phyloP scores from a whole-genome alignment of 495 filamentous ascomycete species.

The Zalerion maritima region DNA sequence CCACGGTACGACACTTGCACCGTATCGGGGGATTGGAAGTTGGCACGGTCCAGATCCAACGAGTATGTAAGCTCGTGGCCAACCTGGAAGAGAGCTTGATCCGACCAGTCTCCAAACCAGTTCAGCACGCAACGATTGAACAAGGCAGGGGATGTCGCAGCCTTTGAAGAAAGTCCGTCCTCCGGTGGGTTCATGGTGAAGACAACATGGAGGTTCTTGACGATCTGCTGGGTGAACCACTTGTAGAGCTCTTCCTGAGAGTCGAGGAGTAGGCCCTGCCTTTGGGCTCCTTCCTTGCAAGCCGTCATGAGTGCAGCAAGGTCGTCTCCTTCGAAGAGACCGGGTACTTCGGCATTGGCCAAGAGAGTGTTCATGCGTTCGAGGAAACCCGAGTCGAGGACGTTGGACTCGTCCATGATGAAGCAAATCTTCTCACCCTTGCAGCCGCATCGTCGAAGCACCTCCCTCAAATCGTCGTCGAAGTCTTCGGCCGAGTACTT shows the following conservation, averaged over 20 bases:
- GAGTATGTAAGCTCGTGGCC: constrained; percentile 90
- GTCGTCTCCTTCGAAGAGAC: constrained; percentile 95
- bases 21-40: constrained; percentile 75
- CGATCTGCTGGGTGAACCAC: constrained; percentile 98
- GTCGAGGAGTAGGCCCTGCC: constrained; percentile 86
- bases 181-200: constrained; percentile 99
- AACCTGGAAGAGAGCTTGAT: constrained; percentile 97
- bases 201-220: constrained; percentile 96
- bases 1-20: constrained; percentile 85
- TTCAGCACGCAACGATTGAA: constrained; percentile 99
- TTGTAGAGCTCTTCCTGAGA: constrained; percentile 98
- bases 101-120: constrained; percentile 99
- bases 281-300: constrained; percentile 94
- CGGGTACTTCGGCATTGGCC: constrained; percentile 94
- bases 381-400: constrained; percentile 94
- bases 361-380: constrained; percentile 98
- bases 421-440: constrained; percentile 99
- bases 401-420: constrained; percentile 99
- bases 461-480: constrained; percentile 88
- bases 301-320: constrained; percentile 93
- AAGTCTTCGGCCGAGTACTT: constrained; percentile 98
- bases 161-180: constrained; percentile 86
- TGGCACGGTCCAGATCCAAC: constrained; percentile 78
- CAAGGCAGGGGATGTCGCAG: constrained; percentile 88
- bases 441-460: constrained; percentile 85